Conservation (phyloP, 2,329 filamentous ascomycete species). For the Diaporthe aspalathi region DNA sequence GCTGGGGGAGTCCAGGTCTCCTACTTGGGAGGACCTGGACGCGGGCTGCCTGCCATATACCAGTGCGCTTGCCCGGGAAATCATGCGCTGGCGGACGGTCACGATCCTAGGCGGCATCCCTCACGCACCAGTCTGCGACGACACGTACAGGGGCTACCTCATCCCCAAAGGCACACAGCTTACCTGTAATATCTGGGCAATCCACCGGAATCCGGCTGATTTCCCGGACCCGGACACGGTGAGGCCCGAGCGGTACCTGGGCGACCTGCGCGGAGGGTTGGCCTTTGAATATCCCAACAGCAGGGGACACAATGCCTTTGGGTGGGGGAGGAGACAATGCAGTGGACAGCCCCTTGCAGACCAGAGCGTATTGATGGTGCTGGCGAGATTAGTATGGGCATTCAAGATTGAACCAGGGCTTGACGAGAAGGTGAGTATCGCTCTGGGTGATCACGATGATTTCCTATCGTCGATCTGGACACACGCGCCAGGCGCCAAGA, state of each 20-base stretch:
- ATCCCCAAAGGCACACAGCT: slow-evolving; percentile 19
- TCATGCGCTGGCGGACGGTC: slow-evolving; percentile 28
- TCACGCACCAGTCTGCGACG: slow-evolving; percentile 1
- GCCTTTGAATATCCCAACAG: slow-evolving; percentile 11
- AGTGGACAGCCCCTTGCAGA: slow-evolving; percentile 30
- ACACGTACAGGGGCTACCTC: slow-evolving; percentile 1
- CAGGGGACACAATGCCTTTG: slow-evolving; percentile 23
- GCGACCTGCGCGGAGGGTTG: not conserved
- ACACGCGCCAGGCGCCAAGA: not conserved
- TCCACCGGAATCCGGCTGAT: slow-evolving; percentile 7
- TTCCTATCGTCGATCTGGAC: not conserved
- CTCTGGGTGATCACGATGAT: not conserved
- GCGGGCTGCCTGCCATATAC: slow-evolving; percentile 5
- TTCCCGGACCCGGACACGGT: slow-evolving; percentile 13
- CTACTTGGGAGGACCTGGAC: slow-evolving; percentile 29
- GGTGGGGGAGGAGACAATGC: slow-evolving; percentile 22
- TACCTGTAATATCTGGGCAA: slow-evolving; percentile 24
- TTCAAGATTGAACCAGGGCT: slow-evolving; percentile 27
- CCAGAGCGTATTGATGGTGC: slow-evolving; percentile 20
- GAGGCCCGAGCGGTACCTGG: slow-evolving; percentile 20
- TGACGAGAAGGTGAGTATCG: slow-evolving; percentile 22
- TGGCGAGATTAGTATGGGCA: slow-evolving; percentile 30
- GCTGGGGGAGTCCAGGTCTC: slow-evolving; percentile 5
- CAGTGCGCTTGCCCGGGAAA: slow-evolving; percentile 12
- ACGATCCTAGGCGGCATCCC: slow-evolving; percentile 7